Conservation (phyloP, 2,329 filamentous ascomycete genomes). For the Paracorniculantispora psalliotae region DNA sequence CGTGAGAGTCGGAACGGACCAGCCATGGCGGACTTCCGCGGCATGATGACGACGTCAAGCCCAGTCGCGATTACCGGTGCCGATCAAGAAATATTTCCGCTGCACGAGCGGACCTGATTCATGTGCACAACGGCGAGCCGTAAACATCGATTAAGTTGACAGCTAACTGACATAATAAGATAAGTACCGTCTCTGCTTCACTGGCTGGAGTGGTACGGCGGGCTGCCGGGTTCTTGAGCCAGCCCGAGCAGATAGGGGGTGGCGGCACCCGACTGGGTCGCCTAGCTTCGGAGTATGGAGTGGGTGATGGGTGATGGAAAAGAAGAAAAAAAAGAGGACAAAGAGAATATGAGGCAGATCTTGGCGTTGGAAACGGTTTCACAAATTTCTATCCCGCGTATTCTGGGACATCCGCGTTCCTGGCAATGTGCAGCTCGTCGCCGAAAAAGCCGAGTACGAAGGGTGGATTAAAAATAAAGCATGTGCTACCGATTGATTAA, state of each 20-base stretch:
- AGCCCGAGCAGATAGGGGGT: conserved; percentile 10
- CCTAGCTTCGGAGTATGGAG: not conserved
- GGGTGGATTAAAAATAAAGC: not conserved
- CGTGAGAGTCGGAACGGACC: not conserved
- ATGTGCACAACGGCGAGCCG: not conserved
- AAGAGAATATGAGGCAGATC: not conserved
- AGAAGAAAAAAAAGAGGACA: not conserved
- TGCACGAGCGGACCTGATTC: not conserved
- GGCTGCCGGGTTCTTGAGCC: conserved; percentile 7
- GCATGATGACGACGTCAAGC: not conserved
- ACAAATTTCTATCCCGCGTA: not conserved
- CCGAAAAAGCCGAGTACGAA: not conserved
- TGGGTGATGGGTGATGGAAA: not conserved
- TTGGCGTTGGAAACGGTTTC: not conserved
- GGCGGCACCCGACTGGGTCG: not conserved
- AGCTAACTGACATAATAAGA: not conserved
- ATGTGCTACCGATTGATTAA: not conserved
- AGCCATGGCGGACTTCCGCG: not conserved
- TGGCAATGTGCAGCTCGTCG: not conserved
- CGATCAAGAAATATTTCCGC: not conserved
- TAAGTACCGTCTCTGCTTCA: not conserved
- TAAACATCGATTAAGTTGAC: not conserved
- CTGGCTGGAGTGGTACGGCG: not conserved
- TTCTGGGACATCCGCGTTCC: not conserved
- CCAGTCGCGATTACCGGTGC: not conserved